Evolutionary conservation across 129 eudicot species (phyloP).

Genomic region (Flaveria linearis): DNA sequence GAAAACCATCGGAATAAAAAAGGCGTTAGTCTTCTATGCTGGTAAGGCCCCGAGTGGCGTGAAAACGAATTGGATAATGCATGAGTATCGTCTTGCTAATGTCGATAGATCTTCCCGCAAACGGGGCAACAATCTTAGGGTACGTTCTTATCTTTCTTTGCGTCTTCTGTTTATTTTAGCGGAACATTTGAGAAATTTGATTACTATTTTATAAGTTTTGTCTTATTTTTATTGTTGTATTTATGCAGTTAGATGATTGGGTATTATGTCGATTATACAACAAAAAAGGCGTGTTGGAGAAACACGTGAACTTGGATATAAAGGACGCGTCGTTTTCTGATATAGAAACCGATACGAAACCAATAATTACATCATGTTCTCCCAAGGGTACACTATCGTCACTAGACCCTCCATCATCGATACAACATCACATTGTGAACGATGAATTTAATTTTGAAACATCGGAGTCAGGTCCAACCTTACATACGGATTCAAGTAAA

Average conservation of each 20-base stretch:
- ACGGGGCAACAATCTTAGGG: constrained; percentile 45
- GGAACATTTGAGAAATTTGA: too few relatives aligned
- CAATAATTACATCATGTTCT: constrained; percentile 21
- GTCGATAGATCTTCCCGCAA: constrained; percentile 59
- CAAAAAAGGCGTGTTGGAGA: constrained; percentile 54
- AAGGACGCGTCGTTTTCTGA: constrained; percentile 30
- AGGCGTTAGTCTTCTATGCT: constrained; percentile 25
- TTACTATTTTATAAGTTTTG: too few relatives aligned
- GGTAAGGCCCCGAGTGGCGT: constrained; percentile 26
- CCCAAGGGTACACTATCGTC: background rate
- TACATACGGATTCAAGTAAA: constrained; percentile 51
- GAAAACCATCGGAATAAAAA: constrained; percentile 23
- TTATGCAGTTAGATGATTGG: constrained; percentile 43
- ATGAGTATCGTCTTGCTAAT: constrained; percentile 27
- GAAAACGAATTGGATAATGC: constrained; percentile 41
- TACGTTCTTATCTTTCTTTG: constrained; percentile 1
- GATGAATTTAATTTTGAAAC: constrained; percentile 31
- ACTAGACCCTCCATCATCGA: constrained; percentile 3
- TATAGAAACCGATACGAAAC: constrained; percentile 40
- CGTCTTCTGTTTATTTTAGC: too few relatives aligned
- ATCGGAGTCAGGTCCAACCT: constrained; percentile 46
- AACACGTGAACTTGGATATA: constrained; percentile 32
- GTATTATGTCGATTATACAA: constrained; percentile 46
- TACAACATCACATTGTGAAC: constrained; percentile 16
- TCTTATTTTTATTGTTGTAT: background rate